These are phyloP conservation scores for Penicillium riverlandense DNA, from an alignment of 495 filamentous ascomycete species.

Conservation along the genomic window DNA sequence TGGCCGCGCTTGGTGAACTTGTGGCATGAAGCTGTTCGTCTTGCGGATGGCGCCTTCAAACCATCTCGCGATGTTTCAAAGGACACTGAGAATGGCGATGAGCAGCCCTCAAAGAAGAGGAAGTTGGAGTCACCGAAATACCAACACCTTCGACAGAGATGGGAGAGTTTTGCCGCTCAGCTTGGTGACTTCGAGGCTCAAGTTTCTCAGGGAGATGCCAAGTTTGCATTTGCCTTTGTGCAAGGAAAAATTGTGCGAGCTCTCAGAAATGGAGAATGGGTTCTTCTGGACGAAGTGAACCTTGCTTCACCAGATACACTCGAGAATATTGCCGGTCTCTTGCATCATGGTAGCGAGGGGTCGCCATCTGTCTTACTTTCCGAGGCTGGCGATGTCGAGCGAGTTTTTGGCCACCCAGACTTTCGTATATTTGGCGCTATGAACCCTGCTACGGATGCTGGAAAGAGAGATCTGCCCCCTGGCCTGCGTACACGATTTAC, in stretches of 20 bases:
- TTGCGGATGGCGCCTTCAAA: conserved; percentile 67
- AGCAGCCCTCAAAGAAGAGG: conserved; percentile 71
- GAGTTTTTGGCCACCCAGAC: conserved; percentile 80
- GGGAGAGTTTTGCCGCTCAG: conserved; percentile 71
- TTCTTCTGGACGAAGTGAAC: conserved; percentile 97
- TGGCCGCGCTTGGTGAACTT: conserved; percentile 77
- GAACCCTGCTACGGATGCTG: conserved; percentile 97
- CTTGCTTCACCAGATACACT: conserved; percentile 89
- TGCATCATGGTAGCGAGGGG: conserved; percentile 58
- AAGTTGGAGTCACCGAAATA: conserved; percentile 67
- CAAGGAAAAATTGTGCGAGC: conserved; percentile 94
- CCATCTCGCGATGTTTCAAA: conserved; percentile 21
- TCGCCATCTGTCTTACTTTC: conserved; percentile 77
- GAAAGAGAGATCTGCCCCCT: conserved; percentile 85
- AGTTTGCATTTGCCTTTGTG: conserved; percentile 90
- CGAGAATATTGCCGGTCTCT: conserved; percentile 82
- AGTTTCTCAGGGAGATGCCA: conserved; percentile 65
- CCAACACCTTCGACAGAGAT: conserved; percentile 60
- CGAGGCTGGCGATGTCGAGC: conserved; percentile 84
- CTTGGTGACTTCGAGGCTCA: conserved; percentile 77
- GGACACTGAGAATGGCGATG: conserved; percentile 33
- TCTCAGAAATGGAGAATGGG: conserved; percentile 91
- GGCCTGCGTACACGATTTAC: conserved; percentile 85
- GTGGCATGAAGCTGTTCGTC: conserved; percentile 82
- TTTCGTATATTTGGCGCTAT: conserved; percentile 98